These are phyloP conservation scores for Alternaria brassicicola DNA, from an alignment of 2,329 filamentous ascomycete species.

Conservation along the genomic window DNA sequence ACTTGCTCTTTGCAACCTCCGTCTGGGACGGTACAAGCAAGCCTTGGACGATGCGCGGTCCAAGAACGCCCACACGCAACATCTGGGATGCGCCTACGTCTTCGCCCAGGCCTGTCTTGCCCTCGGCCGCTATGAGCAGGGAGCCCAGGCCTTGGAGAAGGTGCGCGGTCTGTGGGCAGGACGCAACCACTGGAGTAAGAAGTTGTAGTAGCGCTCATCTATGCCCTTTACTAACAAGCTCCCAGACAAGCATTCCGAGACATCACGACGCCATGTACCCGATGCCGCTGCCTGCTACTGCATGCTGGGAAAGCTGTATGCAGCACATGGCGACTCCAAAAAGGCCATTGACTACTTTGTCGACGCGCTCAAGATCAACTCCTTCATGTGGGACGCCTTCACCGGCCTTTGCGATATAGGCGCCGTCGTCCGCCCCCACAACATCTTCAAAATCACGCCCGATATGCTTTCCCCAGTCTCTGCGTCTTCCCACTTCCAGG, in stretches of 20 bases:
- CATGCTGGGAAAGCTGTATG: constrained; percentile 85
- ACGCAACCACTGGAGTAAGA: constrained; percentile 77
- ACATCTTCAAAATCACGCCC: constrained; percentile 80
- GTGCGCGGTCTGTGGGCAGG: constrained; percentile 75
- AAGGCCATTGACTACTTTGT: constrained; percentile 88
- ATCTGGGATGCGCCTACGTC: constrained; percentile 87
- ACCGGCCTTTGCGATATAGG: constrained; percentile 81
- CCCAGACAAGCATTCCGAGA: constrained; percentile 74
- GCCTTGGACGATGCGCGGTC: constrained; percentile 83
- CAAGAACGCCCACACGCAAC: constrained; percentile 70
- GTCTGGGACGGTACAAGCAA: constrained; percentile 80
- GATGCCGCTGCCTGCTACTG: constrained; percentile 85
- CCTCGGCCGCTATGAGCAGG: constrained; percentile 79
- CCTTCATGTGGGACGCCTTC: constrained; percentile 98
- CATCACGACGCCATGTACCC: constrained; percentile 73
- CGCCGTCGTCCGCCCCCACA: constrained; percentile 78
- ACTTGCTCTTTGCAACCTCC: constrained; percentile 81
- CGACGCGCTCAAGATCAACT: constrained; percentile 85
- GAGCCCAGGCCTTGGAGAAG: constrained; percentile 83
- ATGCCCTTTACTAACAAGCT: constrained; percentile 14
- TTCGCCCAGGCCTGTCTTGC: constrained; percentile 88
- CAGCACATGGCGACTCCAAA: constrained; percentile 77
- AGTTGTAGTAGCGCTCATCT: not conserved
- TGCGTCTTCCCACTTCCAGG: constrained; percentile 47
- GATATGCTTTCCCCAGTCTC: constrained; percentile 60